Conservation (phyloP, 805 yeast genomes). For the Ogataea haglerorum region DNA sequence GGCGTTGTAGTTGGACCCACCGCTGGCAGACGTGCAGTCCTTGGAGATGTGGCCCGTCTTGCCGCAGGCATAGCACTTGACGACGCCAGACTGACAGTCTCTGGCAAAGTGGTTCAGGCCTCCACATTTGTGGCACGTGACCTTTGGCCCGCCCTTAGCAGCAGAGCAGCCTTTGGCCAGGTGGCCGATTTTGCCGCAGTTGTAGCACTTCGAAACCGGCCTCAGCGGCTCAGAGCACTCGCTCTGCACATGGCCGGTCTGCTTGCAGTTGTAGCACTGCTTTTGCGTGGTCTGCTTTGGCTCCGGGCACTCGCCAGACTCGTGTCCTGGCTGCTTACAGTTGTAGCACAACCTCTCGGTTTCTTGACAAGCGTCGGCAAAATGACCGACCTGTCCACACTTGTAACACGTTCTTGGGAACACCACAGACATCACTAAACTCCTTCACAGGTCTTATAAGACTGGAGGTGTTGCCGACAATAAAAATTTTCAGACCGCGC, state of each 20-base stretch:
- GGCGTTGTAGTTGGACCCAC: conserved; percentile 42
- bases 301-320: conserved; percentile 81
- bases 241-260: conserved; percentile 81
- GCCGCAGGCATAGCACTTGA: conserved; percentile 91
- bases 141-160: conserved; percentile 28
- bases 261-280: conserved; percentile 92
- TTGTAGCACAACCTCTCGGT: conserved; percentile 87
- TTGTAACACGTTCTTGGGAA: conserved; percentile 76
- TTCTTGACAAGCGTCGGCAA: conserved; percentile 84
- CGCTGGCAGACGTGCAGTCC: conserved; percentile 64
- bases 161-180: conserved; percentile 66
- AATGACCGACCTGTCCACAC: conserved; percentile 89
- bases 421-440: conserved; percentile 26
- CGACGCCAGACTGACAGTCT: conserved; percentile 68
- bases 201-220: conserved; percentile 69
- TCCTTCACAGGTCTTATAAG: conserved; percentile 9
- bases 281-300: conserved; percentile 83
- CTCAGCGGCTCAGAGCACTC: conserved; percentile 70
- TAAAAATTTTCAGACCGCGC: conserved; percentile 9
- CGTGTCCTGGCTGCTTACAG: conserved; percentile 88
- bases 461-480: conserved; percentile 5
- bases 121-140: conserved; percentile 86
- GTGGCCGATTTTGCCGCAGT: conserved; percentile 76
- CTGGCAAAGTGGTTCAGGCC: conserved; percentile 92
- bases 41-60: conserved; percentile 84